Evolutionary conservation across 2,329 filamentous ascomycete genomes (phyloP).

Genomic region (Penicillium sp.): DNA sequence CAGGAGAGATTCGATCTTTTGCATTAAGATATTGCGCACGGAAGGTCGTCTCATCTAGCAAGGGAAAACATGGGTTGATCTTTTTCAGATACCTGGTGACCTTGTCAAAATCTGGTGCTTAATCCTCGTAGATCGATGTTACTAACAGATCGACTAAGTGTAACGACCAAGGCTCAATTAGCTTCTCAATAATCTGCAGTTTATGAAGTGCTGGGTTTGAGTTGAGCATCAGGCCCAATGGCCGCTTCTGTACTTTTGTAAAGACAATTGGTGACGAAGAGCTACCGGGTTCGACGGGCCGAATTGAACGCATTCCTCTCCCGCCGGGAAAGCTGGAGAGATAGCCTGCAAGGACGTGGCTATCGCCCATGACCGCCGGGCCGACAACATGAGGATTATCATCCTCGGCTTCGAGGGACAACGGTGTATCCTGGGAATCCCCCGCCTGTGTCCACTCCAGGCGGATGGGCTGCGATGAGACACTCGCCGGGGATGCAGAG

Average conservation of each 20-base stretch:
- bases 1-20: conserved; percentile 50
- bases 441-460: neutral
- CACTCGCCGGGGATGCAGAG: neutral
- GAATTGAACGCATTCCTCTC: conserved; percentile 20
- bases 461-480: neutral
- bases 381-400: conserved; percentile 18
- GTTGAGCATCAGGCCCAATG: conserved; percentile 8
- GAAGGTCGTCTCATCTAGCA: conserved; percentile 53
- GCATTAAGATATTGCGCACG: conserved; percentile 40
- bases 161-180: conserved; percentile 34
- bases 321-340: conserved; percentile 37
- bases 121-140: neutral
- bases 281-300: conserved; percentile 16
- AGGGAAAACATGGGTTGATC: conserved; percentile 53
- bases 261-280: conserved; percentile 20
- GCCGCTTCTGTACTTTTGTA: conserved; percentile 12
- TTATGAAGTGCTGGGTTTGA: conserved; percentile 6
- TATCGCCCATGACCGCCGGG: conserved; percentile 39
- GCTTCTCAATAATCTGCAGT: conserved; percentile 49
- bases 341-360: conserved; percentile 54
- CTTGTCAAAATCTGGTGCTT: too few species aligned
- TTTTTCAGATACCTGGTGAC: conserved; percentile 49
- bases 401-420: conserved; percentile 12
- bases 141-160: conserved; percentile 6
- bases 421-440: conserved; percentile 1